Percentiles rank a stretch among this genome's conserved stretches.
These are phyloP conservation scores for Diplodia scrobiculata DNA, from an alignment of 2,329 filamentous ascomycete species.

Conservation along the genomic window DNA sequence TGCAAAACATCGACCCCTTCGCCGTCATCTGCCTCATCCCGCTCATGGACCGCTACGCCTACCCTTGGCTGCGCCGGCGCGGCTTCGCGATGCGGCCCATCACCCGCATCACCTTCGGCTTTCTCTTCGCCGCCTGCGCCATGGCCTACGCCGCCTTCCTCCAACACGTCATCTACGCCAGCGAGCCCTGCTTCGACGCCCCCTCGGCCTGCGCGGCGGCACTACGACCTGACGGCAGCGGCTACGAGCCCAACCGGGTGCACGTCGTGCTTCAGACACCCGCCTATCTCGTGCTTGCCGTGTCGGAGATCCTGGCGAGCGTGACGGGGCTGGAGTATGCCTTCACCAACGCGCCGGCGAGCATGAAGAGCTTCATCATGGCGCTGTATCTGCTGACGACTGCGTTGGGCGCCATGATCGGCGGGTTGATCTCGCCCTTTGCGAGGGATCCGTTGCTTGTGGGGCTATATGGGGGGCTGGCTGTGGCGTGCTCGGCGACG, in stretches of 20 bases:
- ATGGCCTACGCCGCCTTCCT: slow-evolving; percentile 61
- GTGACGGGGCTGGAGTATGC: slow-evolving; percentile 54
- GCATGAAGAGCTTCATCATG: slow-evolving; percentile 55
- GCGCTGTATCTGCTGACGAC: slow-evolving; percentile 63
- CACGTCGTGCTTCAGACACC: slow-evolving; percentile 52
- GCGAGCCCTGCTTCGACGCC: slow-evolving; percentile 56
- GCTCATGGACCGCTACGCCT: slow-evolving; percentile 50
- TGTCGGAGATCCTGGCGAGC: slow-evolving; percentile 52
- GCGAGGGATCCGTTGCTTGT: slow-evolving; percentile 66
- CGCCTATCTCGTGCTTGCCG: slow-evolving; percentile 50
- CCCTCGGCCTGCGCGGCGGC: slow-evolving; percentile 46
- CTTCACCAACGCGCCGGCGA: slow-evolving; percentile 51
- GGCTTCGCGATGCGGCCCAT: slow-evolving; percentile 53
- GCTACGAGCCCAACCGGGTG: slow-evolving; percentile 46
- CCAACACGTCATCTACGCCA: slow-evolving; percentile 58
- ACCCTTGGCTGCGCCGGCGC: slow-evolving; percentile 48
- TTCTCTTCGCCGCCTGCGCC: slow-evolving; percentile 56
- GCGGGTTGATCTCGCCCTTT: slow-evolving; percentile 62
- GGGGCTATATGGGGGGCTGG: slow-evolving; percentile 67
- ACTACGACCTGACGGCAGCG: slow-evolving; percentile 35
- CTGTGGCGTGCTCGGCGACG: slow-evolving; percentile 51
- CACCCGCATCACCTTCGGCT: slow-evolving; percentile 57
- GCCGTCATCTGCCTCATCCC: slow-evolving; percentile 53
- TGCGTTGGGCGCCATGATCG: slow-evolving; percentile 62
- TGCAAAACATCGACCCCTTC: slow-evolving; percentile 53